Percentiles rank a stretch among this genome's conserved stretches.
These are phyloP conservation scores for Mycena filopes DNA, from an alignment of 768 basidiomycete genomes.

Conservation along the genomic window DNA sequence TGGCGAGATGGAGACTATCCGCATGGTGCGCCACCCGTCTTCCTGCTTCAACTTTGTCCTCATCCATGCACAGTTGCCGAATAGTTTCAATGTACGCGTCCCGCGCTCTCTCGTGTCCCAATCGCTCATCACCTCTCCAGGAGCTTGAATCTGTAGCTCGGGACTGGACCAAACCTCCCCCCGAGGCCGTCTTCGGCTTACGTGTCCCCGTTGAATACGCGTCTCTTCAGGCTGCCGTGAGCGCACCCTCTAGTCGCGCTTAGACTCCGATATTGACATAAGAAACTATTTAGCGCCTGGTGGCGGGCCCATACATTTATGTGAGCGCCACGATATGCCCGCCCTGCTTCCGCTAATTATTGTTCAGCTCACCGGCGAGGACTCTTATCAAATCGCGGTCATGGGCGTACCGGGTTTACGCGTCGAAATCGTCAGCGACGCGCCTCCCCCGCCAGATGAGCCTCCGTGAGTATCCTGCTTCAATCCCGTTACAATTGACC, in stretches of 20 bases:
- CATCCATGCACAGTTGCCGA: slow-evolving; percentile 65
- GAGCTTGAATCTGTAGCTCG: slow-evolving; percentile 84
- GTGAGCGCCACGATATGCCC: slow-evolving; percentile 51
- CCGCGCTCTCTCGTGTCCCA: neutral
- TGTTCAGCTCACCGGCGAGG: slow-evolving; percentile 79
- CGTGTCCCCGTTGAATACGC: slow-evolving; percentile 91
- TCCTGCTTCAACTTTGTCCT: slow-evolving; percentile 30
- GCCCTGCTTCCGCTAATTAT: slow-evolving; percentile 25
- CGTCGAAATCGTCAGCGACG: slow-evolving; percentile 88
- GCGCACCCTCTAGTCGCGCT: slow-evolving; percentile 43
- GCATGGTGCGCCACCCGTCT: slow-evolving; percentile 59
- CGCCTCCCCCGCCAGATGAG: slow-evolving; percentile 85
- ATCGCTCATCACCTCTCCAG: slow-evolving; percentile 49
- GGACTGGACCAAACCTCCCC: slow-evolving; percentile 89
- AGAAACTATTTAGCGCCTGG: slow-evolving; percentile 65
- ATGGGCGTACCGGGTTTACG: slow-evolving; percentile 84
- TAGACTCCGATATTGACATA: slow-evolving; percentile 23
- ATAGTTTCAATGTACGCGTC: slow-evolving; percentile 66
- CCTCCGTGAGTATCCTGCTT: slow-evolving; percentile 69
- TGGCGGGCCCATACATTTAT: slow-evolving; percentile 87
- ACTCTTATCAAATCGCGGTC: slow-evolving; percentile 90
- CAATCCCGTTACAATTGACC: slow-evolving; percentile 29
- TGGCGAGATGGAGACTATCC: slow-evolving; percentile 88
- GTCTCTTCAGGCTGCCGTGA: slow-evolving; percentile 83
- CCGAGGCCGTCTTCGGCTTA: slow-evolving; percentile 77